Base-by-base conservation (phyloP, 1,139 yeast genomes). In the Protomyces inundatus region DNA sequence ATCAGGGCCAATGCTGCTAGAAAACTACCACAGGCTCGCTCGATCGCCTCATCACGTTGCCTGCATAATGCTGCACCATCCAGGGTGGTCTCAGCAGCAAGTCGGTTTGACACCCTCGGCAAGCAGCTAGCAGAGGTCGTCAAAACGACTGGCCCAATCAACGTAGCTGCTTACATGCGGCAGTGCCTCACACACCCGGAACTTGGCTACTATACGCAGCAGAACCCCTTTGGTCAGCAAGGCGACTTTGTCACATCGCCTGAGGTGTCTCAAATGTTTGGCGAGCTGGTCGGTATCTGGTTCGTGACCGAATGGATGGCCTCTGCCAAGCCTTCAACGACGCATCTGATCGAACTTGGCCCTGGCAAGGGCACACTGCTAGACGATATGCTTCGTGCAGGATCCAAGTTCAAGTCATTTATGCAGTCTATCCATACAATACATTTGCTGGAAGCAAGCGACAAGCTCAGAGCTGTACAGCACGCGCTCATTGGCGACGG, bases 161-260 rank as follows among this genome's bases (percentile, higher is more conserved):
- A 93, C 0, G 74, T 89, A 5, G 84, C 91, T 2, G 81, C 87
- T 3, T 89, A 82, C 72, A 89, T 89, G 93, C 79, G 88, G 65
- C 93, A 88, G 73, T 88, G 96, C 71, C 77, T 89, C 65, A 84
- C 91, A 0, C 88, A 88, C 71, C 95, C 96, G 0, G 78, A 82
- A 5, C 83, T 81, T 67, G 96, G 96, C 0, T 89, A 89, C 73
- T 89, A 89, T 73, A 87, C 90, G 30, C 86, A 89, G 3, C 77
- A 86, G 69, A 85, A 88, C 70, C 96, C 96, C 0, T 77, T 89
- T 50, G 90, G 88, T 65, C 68, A 77, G 0, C 71, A 73, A 10
- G 96, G 96, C 4, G 96, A 89, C 74, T 89, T 89, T 73, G 81
- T 86, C 64, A 89, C 96, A 0, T 86, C 93, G 0, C 96, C 96